Conservation (phyloP, 2,329 filamentous ascomycete genomes). For the Cadophora malorum region DNA sequence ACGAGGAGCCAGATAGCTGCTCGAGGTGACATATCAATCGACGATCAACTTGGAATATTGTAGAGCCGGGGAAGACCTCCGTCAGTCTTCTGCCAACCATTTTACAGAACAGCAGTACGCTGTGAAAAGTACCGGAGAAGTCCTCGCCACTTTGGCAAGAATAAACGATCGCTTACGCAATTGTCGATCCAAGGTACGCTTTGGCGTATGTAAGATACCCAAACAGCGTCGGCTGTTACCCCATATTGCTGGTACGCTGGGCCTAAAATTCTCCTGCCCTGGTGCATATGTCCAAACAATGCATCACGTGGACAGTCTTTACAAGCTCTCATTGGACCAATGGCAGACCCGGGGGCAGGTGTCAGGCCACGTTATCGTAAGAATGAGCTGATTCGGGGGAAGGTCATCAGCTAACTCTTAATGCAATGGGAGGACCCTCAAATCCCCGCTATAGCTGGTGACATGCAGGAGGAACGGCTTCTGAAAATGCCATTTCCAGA, state of each 20-base stretch:
- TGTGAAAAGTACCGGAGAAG: no score
- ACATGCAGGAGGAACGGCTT: not conserved
- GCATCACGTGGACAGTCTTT: not conserved
- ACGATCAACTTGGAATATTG: not conserved
- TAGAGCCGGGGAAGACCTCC: not conserved
- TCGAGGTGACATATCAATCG: not conserved
- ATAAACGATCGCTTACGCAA: not conserved
- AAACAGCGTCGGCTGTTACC: not conserved
- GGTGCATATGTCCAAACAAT: not conserved
- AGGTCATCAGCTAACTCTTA: not conserved
- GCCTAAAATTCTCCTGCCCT: not conserved
- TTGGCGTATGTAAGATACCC: not conserved
- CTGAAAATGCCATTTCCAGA: not conserved
- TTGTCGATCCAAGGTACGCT: not conserved
- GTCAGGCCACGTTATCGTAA: not conserved
- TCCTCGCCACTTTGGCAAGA: not conserved
- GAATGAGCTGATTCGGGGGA: not conserved
- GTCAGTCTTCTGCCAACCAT: not conserved
- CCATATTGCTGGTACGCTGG: not conserved
- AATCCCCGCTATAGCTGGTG: not conserved
- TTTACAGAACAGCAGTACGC: no score
- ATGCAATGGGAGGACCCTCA: not conserved
- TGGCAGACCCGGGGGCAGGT: not conserved
- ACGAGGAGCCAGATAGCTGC: not conserved
- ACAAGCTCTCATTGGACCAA: not conserved